phyloP scores from a whole-genome alignment of 1,284 basidiomycete genomes.

The Trametes versicolor region DNA sequence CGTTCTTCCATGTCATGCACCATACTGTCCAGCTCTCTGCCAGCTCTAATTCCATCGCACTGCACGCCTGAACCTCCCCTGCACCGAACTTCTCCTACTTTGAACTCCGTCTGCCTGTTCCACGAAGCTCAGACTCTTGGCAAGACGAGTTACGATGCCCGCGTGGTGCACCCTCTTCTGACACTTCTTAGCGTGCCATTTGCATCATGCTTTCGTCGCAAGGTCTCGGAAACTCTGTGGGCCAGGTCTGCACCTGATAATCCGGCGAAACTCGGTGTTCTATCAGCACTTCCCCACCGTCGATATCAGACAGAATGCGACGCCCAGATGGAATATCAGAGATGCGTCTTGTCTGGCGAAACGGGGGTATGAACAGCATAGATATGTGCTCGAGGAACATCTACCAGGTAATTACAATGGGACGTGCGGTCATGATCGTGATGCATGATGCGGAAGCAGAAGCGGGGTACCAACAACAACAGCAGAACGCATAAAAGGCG shows the following conservation, averaged over 20 bases:
- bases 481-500: conserved; percentile 1
- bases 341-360: conserved; percentile 16
- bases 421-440: conserved; percentile 10
- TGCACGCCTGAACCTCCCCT: no score
- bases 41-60: background rate
- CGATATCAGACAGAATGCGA: background rate
- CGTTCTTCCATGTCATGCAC: background rate
- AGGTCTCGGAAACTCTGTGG: no score
- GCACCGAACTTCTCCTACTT: no score
- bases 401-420: conserved; percentile 4
- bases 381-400: conserved; percentile 14
- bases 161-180: no score
- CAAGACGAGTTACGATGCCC: background rate
- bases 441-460: conserved; percentile 15
- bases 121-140: background rate
- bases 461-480: background rate
- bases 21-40: background rate
- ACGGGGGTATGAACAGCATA: conserved; percentile 18
- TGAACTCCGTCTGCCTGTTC: no score
- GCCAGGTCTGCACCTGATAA: background rate
- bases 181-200: no score
- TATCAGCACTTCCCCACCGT: background rate
- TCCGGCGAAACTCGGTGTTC: background rate
- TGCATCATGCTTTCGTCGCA: no score
- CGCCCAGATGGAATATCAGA: conserved; percentile 8